phyloP scores from a whole-genome alignment of 2,329 filamentous ascomycete species.

The Cladosporium sp. region DNA sequence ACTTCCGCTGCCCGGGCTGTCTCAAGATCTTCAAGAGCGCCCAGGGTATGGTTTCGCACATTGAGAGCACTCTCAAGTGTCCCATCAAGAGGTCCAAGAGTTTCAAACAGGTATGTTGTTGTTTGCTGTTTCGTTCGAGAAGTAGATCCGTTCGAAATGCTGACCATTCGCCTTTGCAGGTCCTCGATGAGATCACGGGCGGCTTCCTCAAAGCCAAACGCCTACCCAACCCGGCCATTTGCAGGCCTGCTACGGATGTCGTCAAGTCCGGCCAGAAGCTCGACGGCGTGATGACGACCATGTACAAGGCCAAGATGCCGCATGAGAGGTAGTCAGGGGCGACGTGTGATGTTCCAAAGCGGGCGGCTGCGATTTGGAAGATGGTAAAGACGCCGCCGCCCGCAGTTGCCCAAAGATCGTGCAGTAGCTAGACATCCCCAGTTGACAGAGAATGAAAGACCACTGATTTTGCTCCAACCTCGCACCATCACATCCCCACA shows the following conservation, averaged over 20 bases:
- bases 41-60: constrained; percentile 37
- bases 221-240: constrained; percentile 19
- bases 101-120: constrained; percentile 27
- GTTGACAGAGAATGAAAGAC: too few relatives aligned
- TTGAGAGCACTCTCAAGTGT: constrained; percentile 34
- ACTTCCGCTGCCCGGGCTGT: constrained; percentile 38
- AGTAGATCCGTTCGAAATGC: neutral
- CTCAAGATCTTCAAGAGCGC: constrained; percentile 37
- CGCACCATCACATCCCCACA: neutral
- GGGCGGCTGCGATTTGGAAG: too few relatives aligned
- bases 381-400: too few relatives aligned
- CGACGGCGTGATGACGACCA: constrained; percentile 14
- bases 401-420: too few relatives aligned
- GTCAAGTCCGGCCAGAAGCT: constrained; percentile 12
- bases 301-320: constrained; percentile 10
- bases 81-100: constrained; percentile 33
- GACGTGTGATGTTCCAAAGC: too few relatives aligned
- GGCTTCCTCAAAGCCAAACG: constrained; percentile 32
- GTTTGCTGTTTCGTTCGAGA: too few relatives aligned
- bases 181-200: constrained; percentile 38
- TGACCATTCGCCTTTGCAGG: constrained; percentile 13
- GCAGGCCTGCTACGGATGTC: constrained; percentile 1
- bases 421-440: too few relatives aligned
- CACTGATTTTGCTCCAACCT: too few relatives aligned
- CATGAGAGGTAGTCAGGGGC: too few relatives aligned